Conservation (phyloP, 306 rosid genomes). For the Cyamopsis tetragonoloba region DNA sequence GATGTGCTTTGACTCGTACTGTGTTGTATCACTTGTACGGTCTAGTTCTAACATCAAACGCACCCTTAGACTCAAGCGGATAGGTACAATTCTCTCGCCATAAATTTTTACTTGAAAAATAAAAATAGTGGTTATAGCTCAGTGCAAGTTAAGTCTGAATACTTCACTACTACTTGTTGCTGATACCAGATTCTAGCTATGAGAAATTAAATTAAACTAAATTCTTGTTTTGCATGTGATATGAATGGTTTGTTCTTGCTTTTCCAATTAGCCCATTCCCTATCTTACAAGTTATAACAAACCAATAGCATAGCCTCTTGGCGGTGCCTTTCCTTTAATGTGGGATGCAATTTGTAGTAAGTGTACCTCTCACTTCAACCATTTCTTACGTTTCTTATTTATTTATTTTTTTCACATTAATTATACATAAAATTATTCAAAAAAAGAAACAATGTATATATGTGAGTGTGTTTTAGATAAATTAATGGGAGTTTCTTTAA, state of each 20-base stretch:
- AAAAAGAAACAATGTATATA: no score
- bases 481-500: no score
- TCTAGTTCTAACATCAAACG: no score
- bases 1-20: no score
- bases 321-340: conserved; percentile 23
- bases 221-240: conserved; percentile 36
- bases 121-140: neutral
- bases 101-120: no score
- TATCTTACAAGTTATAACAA: neutral
- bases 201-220: no score
- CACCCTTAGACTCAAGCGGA: no score
- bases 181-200: conserved; percentile 5
- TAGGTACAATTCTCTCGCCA: no score
- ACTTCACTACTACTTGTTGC: neutral
- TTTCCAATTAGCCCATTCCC: conserved; percentile 1
- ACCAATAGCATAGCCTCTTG: conserved; percentile 7
- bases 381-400: neutral
- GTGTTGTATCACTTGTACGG: no score
- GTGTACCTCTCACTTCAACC: neutral
- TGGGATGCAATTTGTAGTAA: neutral
- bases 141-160: no score
- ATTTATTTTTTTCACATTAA: neutral
- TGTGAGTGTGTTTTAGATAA: no score
- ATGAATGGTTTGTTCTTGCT: conserved; percentile 4
- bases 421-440: no score